Evolutionary conservation across 345 rosid genomes (phyloP).

Genomic region (Pseudoturritis turrita): DNA sequence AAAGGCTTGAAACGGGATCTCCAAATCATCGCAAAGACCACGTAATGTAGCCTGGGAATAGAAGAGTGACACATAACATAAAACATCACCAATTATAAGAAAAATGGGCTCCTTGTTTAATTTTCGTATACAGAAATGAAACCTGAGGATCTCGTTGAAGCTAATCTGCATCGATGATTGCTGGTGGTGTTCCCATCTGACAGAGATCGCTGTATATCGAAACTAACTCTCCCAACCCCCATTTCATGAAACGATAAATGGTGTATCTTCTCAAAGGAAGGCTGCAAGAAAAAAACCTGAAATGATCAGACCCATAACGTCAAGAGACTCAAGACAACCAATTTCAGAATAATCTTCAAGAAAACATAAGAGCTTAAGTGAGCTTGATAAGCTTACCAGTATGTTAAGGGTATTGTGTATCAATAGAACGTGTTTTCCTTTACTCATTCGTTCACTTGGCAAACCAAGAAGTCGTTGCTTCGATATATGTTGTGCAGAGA

Average conservation of each 20-base stretch:
- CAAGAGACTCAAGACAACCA: slow-evolving; percentile 13
- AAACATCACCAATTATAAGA: not conserved
- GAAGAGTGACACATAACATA: not conserved
- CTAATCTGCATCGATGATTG: slow-evolving; percentile 66
- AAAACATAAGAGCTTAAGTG: not conserved
- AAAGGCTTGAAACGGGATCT: no score
- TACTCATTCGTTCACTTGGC: slow-evolving; percentile 60
- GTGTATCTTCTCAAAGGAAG: slow-evolving; percentile 62
- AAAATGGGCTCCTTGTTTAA: not conserved
- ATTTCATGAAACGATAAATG: slow-evolving; percentile 63
- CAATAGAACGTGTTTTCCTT: slow-evolving; percentile 78
- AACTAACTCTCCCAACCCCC: slow-evolving; percentile 68
- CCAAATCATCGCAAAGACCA: no score
- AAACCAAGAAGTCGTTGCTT: slow-evolving; percentile 63
- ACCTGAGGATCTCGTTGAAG: slow-evolving; percentile 86
- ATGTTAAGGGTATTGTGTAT: slow-evolving; percentile 65
- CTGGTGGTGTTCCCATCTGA: slow-evolving; percentile 65
- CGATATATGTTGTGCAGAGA: slow-evolving; percentile 51
- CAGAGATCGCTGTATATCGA: slow-evolving; percentile 68
- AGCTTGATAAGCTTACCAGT: slow-evolving; percentile 44
- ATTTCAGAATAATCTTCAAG: not conserved
- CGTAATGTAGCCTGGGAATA: no score
- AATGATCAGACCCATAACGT: not conserved
- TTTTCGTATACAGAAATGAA: not conserved
- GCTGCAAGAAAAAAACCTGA: slow-evolving; percentile 34